Evolutionary conservation across 345 rosid species (phyloP).

Genomic region (Mangifera indica): DNA sequence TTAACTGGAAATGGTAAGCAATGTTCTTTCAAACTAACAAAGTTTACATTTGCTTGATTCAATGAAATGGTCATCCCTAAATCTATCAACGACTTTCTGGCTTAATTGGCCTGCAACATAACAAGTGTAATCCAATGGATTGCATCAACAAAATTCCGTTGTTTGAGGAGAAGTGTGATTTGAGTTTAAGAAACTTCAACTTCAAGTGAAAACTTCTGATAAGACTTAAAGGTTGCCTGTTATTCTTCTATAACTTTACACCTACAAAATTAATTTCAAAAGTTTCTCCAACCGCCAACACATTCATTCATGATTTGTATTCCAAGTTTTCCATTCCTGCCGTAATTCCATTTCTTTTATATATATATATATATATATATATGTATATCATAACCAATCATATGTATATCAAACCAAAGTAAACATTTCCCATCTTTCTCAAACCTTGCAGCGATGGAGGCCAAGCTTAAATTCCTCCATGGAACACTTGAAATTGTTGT

Average conservation of each 20-base stretch:
- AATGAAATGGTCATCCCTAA: neutral
- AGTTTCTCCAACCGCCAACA: slow-evolving; percentile 37
- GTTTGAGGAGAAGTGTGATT: slow-evolving; percentile 22
- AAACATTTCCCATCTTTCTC: neutral
- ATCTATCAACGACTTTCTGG: neutral
- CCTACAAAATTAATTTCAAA: slow-evolving; percentile 19
- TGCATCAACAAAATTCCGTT: neutral
- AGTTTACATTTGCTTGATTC: too few relatives aligned
- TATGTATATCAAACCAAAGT: slow-evolving; percentile 5
- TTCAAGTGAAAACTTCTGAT: slow-evolving; percentile 37
- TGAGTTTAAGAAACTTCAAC: slow-evolving; percentile 38
- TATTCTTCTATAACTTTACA: slow-evolving; percentile 3
- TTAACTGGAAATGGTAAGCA: too few relatives aligned
- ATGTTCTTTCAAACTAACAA: too few relatives aligned
- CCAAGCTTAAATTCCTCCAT: slow-evolving; percentile 53
- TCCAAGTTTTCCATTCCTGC: slow-evolving; percentile 40
- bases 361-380: too few relatives aligned
- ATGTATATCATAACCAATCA: too few relatives aligned
- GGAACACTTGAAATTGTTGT: slow-evolving; percentile 88
- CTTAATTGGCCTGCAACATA: neutral
- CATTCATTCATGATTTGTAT: slow-evolving; percentile 25
- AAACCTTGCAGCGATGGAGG: slow-evolving; percentile 30
- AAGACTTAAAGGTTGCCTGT: slow-evolving; percentile 30
- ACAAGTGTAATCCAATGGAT: neutral
- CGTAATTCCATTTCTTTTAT: slow-evolving; percentile 18